phyloP scores from a whole-genome alignment of 306 rosid genomes.

The Coriaria nepalensis region DNA sequence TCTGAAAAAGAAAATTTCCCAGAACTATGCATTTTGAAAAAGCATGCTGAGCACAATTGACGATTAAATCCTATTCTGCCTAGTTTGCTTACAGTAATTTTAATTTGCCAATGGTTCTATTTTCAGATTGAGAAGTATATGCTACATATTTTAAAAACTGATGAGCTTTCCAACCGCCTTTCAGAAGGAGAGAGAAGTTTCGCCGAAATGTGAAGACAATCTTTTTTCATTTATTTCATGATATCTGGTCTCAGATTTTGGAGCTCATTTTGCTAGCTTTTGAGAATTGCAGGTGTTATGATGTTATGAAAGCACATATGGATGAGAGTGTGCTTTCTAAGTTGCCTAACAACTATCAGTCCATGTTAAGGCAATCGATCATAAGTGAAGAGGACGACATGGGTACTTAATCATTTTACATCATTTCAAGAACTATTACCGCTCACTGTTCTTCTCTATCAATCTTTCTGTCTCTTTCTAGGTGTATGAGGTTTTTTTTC shows the following conservation, averaged over 20 bases:
- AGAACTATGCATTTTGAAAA: background rate
- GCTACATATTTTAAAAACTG: constrained; percentile 53
- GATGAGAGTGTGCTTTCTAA: constrained; percentile 61
- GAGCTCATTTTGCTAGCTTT: constrained; percentile 15
- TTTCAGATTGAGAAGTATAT: constrained; percentile 72
- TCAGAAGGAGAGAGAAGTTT: constrained; percentile 58
- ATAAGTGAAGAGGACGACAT: constrained; percentile 79
- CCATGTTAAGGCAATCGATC: constrained; percentile 50
- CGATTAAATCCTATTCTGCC: background rate
- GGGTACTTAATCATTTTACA: constrained; percentile 34
- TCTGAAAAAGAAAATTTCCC: background rate
- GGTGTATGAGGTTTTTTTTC: no score
- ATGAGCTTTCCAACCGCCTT: constrained; percentile 49
- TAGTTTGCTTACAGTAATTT: background rate
- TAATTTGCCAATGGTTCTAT: background rate
- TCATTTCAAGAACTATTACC: no score
- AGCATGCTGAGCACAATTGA: background rate
- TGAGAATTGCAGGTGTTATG: constrained; percentile 37
- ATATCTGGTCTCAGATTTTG: constrained; percentile 5
- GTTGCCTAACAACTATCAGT: constrained; percentile 64
- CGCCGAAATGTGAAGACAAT: constrained; percentile 36
- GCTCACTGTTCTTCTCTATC: no score
- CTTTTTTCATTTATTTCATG: background rate
- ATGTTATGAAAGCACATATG: constrained; percentile 58
- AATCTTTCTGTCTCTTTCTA: no score